phyloP scores from a whole-genome alignment of 2,329 filamentous ascomycete genomes.

The Ophiostoma novo-ulmi region DNA sequence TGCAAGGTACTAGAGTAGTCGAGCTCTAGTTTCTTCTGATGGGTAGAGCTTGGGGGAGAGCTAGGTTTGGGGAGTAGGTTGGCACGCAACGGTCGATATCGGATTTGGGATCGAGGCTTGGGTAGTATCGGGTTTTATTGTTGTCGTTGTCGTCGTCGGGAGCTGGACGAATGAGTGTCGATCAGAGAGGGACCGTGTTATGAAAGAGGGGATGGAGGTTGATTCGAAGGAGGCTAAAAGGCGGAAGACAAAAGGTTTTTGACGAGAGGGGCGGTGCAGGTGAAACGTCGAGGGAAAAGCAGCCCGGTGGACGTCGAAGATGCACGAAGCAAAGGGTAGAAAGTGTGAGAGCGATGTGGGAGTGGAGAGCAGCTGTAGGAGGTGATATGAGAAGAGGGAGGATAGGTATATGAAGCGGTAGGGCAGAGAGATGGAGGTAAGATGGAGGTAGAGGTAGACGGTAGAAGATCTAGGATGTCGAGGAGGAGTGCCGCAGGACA shows the following conservation, averaged over 20 bases:
- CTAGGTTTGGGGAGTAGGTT: background rate
- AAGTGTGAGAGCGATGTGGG: background rate
- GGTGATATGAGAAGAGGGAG: background rate
- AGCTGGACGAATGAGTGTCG: background rate
- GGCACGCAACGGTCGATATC: background rate
- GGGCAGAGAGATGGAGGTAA: background rate
- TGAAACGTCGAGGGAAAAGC: background rate
- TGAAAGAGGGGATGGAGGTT: background rate
- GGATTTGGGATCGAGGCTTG: background rate
- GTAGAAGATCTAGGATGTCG: conserved; percentile 3
- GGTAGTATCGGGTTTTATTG: background rate
- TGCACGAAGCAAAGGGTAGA: conserved; percentile 6
- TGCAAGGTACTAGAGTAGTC: background rate
- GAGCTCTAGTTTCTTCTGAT: background rate
- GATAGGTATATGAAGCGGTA: background rate
- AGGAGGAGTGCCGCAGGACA: conserved; percentile 17
- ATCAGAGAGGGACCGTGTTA: background rate
- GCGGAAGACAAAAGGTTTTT: background rate
- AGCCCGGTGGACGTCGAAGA: background rate
- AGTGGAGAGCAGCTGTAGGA: conserved; percentile 12
- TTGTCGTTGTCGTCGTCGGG: background rate
- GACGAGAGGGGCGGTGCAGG: background rate
- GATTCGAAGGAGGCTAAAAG: background rate
- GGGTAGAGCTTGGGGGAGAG: background rate
- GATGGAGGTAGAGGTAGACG: background rate